These are phyloP conservation scores for Eucalyptus dawsonii DNA, from an alignment of 345 rosid species.

Conservation along the genomic window DNA sequence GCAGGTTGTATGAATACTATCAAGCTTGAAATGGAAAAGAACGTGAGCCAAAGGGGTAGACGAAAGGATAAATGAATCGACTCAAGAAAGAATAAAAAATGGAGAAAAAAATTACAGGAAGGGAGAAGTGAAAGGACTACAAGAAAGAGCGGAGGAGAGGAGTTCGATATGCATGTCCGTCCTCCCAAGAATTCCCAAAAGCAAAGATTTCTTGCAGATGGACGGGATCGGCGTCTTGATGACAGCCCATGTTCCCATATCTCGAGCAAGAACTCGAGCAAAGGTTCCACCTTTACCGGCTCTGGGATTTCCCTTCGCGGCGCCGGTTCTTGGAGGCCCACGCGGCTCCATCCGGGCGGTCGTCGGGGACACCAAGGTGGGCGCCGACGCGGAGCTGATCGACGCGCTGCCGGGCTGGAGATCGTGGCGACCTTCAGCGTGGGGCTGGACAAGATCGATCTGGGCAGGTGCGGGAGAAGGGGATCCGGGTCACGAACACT, in stretches of 20 bases:
- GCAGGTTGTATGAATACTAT: not conserved
- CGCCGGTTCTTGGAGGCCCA: constrained; percentile 11
- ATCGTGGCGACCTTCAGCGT: constrained; percentile 51
- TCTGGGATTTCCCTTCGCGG: constrained; percentile 22
- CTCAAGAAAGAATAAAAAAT: not conserved
- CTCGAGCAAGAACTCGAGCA: constrained; percentile 33
- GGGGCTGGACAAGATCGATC: constrained; percentile 49
- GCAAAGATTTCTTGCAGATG: constrained; percentile 4
- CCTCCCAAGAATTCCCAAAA: not conserved
- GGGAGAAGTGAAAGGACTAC: not conserved
- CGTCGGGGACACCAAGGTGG: constrained; percentile 22
- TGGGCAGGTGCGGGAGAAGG: constrained; percentile 42
- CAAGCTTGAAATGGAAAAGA: not conserved
- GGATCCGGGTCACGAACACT: constrained; percentile 47
- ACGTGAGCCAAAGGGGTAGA: not conserved
- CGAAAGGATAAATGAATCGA: not conserved
- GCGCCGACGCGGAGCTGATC: constrained; percentile 43
- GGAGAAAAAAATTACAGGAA: not conserved
- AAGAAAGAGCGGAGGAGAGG: not conserved
- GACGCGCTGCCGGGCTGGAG: constrained; percentile 41
- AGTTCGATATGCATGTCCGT: not conserved
- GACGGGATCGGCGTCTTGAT: constrained; percentile 33
- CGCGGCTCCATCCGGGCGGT: constrained; percentile 24
- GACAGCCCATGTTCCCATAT: constrained; percentile 36
- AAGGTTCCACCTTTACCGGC: constrained; percentile 29